Base-by-base conservation (phyloP, 306 rosid genomes). In the Trifolium dubium region DNA sequence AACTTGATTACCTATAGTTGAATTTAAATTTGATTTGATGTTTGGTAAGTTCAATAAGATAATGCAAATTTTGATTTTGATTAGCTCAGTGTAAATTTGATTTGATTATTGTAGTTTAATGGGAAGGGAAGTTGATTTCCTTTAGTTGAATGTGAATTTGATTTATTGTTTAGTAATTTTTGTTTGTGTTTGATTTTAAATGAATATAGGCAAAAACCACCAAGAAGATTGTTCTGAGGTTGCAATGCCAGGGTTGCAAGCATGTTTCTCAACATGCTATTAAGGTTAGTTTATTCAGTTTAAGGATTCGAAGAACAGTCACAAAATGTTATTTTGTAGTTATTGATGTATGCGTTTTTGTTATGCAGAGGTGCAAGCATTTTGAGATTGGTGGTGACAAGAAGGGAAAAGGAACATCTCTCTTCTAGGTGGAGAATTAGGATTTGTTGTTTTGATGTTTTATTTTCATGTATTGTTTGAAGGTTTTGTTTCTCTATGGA, bases 351-450 rank as follows among this genome's bases (percentile, higher is more conserved):
- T n/a, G n/a, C n/a, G n/a, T n/a, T n/a, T n/a, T n/a, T n/a, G n/a
- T n/a, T n/a, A n/a, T n/a, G n/a, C n/a, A n/a, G n/a, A n/a, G n/a
- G 81, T 85, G 89, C 85, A 85, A 85, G 79, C 89, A 85, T 46
- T 85, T 85, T 67, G 89, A 85, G 84, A 85, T 85, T 60, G 89
- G 89, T 41, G 89, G 89, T 1, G 89, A 85, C 72, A 85, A 85
- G 83, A 85, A 85, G 85, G 89, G 89, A 4, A 85, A 85, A 62
- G 89, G 89, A 79, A 85, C 89, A 3, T 85, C 89, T 65, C 79
- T 85, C 18, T 85, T 85, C 71, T 85, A 80, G 39, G 50, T 50
- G 11, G 34, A 67, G 28, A 74, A 44, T 19, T 81, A 78, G 67
- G 47, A 43, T 58, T 19, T 75, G 58, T 31, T 34, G 68, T 53